Evolutionary conservation across 208 protist species (phyloP), one percentile per base, ranked within the genome.

Genomic region (Leishmania major): DNA sequence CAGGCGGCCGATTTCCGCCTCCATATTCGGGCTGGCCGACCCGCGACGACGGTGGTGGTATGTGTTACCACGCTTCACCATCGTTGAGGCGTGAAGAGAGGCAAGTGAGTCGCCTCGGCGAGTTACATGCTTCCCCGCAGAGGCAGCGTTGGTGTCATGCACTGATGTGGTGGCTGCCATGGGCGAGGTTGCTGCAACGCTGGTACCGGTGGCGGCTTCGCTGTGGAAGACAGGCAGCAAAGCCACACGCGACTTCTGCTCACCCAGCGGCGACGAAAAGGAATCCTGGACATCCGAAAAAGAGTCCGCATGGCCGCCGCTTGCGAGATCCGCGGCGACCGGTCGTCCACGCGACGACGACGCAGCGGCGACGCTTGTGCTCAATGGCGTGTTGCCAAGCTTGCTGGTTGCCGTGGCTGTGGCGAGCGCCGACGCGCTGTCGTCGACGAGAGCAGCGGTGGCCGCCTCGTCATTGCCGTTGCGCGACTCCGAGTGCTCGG

Each of bases 51-150:
- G 77, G 31, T 13, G 28, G 64, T 59, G 77, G 77, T 73, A 80
- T 13, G 64, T 72, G 77, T 80, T 80, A 13, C 60, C 49, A n/a
- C 49, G 62, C n/a, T 45, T 53, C 43, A 53, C 45, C 13, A 62
- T 25, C 53, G 37, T 17, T 35, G 75, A 31, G 19, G 8, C 17
- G 57, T 78, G 35, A 28, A 7, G 28, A n/a, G 71, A 47, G 11
- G 35, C 45, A 37, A 75, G 40, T 2, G 40, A 73, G 19, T 25
- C 69, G 5, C 62, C 31, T 69, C 13, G 31, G 31, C 4, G 31
- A 69, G 31, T 25, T 10, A 31, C 28, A 74, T 19, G 70, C 5
- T 55, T 45, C 45, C 45, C 70, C 70, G 35, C 0, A 53, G 45
- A 31, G 13, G 70, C 11, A 13, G 10, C 17, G 45, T 35, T 15